Evolutionary conservation across 2,329 filamentous ascomycete species (phyloP).

Genomic region (Microdochium paspali): DNA sequence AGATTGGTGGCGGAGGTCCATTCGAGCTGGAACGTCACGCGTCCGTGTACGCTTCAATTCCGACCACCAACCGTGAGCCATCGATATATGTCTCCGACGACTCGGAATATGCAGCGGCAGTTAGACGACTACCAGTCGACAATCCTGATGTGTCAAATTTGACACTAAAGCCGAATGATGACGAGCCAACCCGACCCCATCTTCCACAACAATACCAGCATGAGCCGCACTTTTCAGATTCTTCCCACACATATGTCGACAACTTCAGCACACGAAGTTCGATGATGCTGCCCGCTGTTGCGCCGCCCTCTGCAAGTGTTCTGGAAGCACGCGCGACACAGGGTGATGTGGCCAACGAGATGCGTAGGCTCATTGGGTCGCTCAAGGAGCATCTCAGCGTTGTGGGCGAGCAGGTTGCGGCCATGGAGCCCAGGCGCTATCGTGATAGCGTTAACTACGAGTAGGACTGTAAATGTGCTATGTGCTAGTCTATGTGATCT

Average conservation of each 20-base stretch:
- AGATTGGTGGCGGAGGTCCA: conserved; percentile 44
- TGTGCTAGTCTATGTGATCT: too few species aligned
- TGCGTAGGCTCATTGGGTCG: conserved; percentile 40
- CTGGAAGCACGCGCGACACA: conserved; percentile 44
- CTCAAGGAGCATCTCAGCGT: conserved; percentile 37
- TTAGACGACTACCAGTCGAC: conserved; percentile 7
- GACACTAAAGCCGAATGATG: conserved; percentile 6
- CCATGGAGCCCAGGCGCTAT: conserved; percentile 18
- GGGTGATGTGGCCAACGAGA: conserved; percentile 40
- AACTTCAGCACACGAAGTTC: conserved; percentile 2
- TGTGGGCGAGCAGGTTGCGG: conserved; percentile 33
- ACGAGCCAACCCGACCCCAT: conserved; percentile 10
- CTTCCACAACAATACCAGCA: conserved; percentile 8
- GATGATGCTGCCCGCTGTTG: conserved; percentile 26
- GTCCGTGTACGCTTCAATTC: conserved; percentile 37
- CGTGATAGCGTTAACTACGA: background rate
- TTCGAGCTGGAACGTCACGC: conserved; percentile 57
- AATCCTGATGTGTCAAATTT: conserved; percentile 12
- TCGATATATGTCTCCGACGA: conserved; percentile 55
- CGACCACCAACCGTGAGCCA: conserved; percentile 36
- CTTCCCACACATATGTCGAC: conserved; percentile 6
- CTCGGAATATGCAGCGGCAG: conserved; percentile 33
- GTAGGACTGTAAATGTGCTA: background rate
- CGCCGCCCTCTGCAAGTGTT: conserved; percentile 37
- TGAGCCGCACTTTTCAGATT: conserved; percentile 2